Percentiles rank a stretch among this genome's conserved stretches.
Conservation (phyloP, 129 eudicot genomes). For the Helianthus tuberosus region DNA sequence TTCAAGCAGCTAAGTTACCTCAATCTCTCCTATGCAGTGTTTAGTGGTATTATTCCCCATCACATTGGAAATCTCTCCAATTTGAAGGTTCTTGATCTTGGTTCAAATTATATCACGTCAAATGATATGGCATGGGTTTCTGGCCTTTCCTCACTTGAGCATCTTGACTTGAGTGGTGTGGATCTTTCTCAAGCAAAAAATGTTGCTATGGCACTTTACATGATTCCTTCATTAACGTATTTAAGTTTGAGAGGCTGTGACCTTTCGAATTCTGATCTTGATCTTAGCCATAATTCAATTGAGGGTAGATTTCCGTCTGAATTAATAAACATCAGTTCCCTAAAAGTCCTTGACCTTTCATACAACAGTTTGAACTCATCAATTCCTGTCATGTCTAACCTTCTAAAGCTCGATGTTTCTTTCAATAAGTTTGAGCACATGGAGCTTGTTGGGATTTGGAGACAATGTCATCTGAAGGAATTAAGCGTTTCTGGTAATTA, state of each 20-base stretch:
- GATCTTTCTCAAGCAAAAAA: not conserved
- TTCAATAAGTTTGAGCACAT: too few relatives aligned
- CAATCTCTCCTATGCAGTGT: constrained; percentile 8
- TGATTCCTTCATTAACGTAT: not conserved
- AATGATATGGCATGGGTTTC: constrained; percentile 1
- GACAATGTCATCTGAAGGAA: not conserved
- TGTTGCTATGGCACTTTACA: not conserved
- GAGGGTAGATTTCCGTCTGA: too few relatives aligned
- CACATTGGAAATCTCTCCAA: constrained; percentile 34
- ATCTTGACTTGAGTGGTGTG: not conserved
- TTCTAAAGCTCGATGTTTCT: too few relatives aligned
- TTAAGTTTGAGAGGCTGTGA: not conserved
- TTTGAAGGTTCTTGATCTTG: constrained; percentile 28
- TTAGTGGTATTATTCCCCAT: constrained; percentile 29
- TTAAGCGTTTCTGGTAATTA: not conserved
- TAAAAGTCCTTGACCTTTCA: not conserved
- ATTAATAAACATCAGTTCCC: not conserved
- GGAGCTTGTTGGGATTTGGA: not conserved
- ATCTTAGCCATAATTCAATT: too few relatives aligned
- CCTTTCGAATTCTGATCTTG: too few relatives aligned
- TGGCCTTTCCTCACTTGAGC: not conserved
- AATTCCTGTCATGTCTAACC: not conserved
- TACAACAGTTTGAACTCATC: not conserved
- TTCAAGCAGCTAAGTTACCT: constrained; percentile 18
- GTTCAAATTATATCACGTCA: not conserved